Evolutionary conservation across 768 basidiomycete species (phyloP).

Genomic region (Hygrocybe punicea): DNA sequence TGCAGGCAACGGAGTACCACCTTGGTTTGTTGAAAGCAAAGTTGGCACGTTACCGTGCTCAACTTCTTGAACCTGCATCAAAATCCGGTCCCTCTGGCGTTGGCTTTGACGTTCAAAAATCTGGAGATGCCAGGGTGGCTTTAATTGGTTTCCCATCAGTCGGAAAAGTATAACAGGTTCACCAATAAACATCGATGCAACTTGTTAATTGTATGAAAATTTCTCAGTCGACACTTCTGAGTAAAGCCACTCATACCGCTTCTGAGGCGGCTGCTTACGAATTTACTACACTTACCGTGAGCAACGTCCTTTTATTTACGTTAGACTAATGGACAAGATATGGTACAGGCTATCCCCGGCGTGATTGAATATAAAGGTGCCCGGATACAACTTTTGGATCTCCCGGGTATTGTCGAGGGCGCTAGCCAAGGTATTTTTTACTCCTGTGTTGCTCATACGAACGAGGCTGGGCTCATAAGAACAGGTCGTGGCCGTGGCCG

Average conservation of each 20-base stretch:
- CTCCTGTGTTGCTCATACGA: not conserved
- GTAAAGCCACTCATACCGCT: constrained; percentile 87
- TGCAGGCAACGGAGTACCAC: constrained; percentile 89
- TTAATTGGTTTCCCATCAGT: constrained; percentile 96
- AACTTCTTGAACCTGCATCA: constrained; percentile 85
- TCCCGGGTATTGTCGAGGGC: constrained; percentile 94
- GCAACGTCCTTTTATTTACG: constrained; percentile 15
- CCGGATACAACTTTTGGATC: constrained; percentile 89
- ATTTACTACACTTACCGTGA: constrained; percentile 86
- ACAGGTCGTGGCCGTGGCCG: constrained; percentile 84
- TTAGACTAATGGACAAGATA: constrained; percentile 8
- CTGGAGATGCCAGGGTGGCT: constrained; percentile 86
- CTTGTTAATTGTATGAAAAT: not conserved
- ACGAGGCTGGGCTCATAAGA: not conserved
- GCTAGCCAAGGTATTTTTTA: constrained; percentile 63
- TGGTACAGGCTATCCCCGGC: constrained; percentile 83
- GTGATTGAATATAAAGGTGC: constrained; percentile 93
- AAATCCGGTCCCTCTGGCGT: constrained; percentile 79
- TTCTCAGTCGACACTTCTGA: constrained; percentile 79
- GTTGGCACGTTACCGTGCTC: constrained; percentile 88
- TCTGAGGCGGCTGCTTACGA: constrained; percentile 78
- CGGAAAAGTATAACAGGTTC: constrained; percentile 56
- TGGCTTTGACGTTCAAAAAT: constrained; percentile 82
- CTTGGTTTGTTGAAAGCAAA: constrained; percentile 93
- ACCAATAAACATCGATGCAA: constrained; percentile 1